Conservation (phyloP, 139 green algal genomes). For the Chlamydomonas incerta region DNA sequence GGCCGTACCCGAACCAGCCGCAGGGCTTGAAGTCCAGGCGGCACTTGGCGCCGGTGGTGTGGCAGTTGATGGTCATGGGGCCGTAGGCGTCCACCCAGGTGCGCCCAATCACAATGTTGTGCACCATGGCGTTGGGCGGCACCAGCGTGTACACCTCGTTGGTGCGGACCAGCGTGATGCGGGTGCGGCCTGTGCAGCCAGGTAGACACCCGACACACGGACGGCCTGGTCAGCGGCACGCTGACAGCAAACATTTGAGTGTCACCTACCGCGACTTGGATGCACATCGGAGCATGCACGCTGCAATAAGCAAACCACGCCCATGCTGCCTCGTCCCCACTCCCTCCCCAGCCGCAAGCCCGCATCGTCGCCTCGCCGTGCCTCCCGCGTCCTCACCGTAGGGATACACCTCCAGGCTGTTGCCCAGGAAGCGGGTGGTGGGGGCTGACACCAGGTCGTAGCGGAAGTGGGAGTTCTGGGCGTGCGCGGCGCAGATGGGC, state of each 20-base stretch:
- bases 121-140: slow-evolving; percentile 86
- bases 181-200: slow-evolving; percentile 88
- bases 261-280: too few relatives aligned
- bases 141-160: slow-evolving; percentile 90
- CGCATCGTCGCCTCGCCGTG: not conserved
- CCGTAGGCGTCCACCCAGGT: slow-evolving; percentile 96
- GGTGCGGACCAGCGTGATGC: slow-evolving; percentile 84
- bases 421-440: slow-evolving; percentile 97
- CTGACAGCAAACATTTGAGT: too few relatives aligned
- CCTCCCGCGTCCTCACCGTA: slow-evolving; percentile 61
- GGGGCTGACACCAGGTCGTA: slow-evolving; percentile 97
- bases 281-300: not conserved
- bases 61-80: slow-evolving; percentile 84
- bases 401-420: slow-evolving; percentile 95
- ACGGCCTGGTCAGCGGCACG: too few relatives aligned
- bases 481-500: slow-evolving; percentile 90
- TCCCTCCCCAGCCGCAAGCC: not conserved
- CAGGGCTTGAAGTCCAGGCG: slow-evolving; percentile 91
- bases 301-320: not conserved
- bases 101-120: slow-evolving; percentile 94
- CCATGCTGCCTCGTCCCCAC: too few relatives aligned
- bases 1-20: slow-evolving; percentile 91
- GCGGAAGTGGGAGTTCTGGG: slow-evolving; percentile 85
- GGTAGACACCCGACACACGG: too few relatives aligned
- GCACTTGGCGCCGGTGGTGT: slow-evolving; percentile 77